These are phyloP conservation scores for Umbelopsis sp. DNA, from an alignment of 192 early-diverging fungal genomes.

Conservation along the genomic window DNA sequence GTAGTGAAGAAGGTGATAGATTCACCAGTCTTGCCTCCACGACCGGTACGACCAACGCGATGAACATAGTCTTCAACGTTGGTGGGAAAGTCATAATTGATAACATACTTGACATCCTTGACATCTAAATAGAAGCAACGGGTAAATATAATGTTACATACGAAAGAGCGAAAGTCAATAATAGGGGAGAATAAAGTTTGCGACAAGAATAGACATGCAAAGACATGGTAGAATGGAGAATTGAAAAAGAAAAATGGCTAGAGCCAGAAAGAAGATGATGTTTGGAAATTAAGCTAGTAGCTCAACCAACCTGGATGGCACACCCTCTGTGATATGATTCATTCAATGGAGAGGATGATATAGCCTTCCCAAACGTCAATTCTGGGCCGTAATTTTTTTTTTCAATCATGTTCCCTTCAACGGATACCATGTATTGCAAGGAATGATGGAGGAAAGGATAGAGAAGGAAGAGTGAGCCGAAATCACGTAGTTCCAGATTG, in stretches of 20 bases:
- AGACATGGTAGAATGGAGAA: conserved; percentile 20
- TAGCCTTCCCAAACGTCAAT: conserved; percentile 16
- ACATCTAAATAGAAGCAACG: conserved; percentile 61
- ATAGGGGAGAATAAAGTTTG: conserved; percentile 7
- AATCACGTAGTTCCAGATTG: conserved; percentile 17
- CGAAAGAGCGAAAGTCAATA: conserved; percentile 11
- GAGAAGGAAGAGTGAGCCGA: conserved; percentile 1
- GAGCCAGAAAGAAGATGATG: conserved; percentile 25
- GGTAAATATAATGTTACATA: not conserved
- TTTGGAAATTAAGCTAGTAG: conserved; percentile 20
- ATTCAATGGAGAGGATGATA: conserved; percentile 3
- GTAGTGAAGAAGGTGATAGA: conserved; percentile 93
- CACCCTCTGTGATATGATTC: not conserved
- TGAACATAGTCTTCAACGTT: conserved; percentile 91
- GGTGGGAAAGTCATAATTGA: conserved; percentile 95
- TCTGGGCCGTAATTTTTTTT: conserved; percentile 1
- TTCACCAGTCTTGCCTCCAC: conserved; percentile 89
- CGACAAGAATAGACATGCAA: conserved; percentile 19
- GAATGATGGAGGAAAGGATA: not conserved
- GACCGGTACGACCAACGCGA: conserved; percentile 96
- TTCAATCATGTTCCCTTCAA: not conserved
- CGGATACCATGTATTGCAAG: not conserved
- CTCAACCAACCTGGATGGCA: conserved; percentile 19
- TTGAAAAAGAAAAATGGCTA: conserved; percentile 24
- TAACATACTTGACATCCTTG: conserved; percentile 96